phyloP scores from a whole-genome alignment of 1,284 basidiomycete species.

The Mycena sp. region DNA sequence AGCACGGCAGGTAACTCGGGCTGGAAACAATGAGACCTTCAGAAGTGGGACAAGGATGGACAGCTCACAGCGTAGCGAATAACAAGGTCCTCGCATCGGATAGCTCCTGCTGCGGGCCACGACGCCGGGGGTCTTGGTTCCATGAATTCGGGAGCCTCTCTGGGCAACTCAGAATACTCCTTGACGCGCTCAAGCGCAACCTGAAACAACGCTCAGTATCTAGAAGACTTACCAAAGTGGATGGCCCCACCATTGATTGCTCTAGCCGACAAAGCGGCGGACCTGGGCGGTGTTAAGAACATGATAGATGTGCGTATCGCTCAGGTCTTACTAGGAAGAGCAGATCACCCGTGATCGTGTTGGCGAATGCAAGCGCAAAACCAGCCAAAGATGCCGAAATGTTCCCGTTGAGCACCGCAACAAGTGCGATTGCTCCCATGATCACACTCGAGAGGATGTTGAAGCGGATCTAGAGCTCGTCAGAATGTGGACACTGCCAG shows the following conservation, averaged over 20 bases:
- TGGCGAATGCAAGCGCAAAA: conserved; percentile 86
- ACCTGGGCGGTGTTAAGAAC: conserved; percentile 34
- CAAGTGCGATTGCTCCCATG: conserved; percentile 76
- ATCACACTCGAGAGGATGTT: conserved; percentile 81
- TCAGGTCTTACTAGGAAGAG: conserved; percentile 53
- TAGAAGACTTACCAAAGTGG: not conserved
- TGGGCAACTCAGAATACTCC: conserved; percentile 85
- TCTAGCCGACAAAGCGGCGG: conserved; percentile 78
- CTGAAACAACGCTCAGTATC: conserved; percentile 48
- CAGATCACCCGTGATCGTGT: conserved; percentile 78
- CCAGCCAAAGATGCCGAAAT: conserved; percentile 85
- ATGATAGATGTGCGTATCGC: conserved; percentile 22
- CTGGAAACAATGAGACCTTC: conserved; percentile 46
- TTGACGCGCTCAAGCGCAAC: conserved; percentile 93
- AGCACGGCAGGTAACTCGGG: conserved; percentile 88
- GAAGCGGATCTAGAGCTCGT: conserved; percentile 61
- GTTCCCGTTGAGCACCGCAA: conserved; percentile 73
- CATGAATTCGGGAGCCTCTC: conserved; percentile 83
- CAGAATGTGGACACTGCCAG: not conserved
- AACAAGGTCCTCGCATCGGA: conserved; percentile 83
- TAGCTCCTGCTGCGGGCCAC: conserved; percentile 85
- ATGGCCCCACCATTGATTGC: conserved; percentile 81
- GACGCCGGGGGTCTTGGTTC: conserved; percentile 85
- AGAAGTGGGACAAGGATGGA: conserved; percentile 4
- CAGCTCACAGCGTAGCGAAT: conserved; percentile 87